Conservation (phyloP, 345 rosid genomes). For the Jatropha curcas region DNA sequence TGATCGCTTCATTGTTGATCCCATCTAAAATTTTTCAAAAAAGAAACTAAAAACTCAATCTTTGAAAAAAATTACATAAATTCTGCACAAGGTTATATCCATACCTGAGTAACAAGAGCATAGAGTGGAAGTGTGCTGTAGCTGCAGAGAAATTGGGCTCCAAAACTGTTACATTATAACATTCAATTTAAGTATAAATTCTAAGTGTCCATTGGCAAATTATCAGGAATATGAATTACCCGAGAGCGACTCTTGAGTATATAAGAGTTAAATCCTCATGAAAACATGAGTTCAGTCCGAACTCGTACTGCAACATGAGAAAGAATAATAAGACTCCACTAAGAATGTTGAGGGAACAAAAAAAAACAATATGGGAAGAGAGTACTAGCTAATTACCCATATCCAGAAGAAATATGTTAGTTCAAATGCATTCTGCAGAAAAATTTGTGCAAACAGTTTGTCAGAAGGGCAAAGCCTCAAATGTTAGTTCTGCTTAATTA, state of each 20-base stretch:
- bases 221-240: constrained; percentile 46
- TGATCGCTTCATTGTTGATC: constrained; percentile 90
- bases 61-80: background rate
- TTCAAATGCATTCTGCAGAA: constrained; percentile 87
- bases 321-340: constrained; percentile 10
- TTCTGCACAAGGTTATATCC: constrained; percentile 33
- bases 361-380: background rate
- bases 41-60: background rate
- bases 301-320: constrained; percentile 71
- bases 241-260: constrained; percentile 50
- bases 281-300: constrained; percentile 80
- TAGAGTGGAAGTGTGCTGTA: constrained; percentile 95
- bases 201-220: too few relatives aligned
- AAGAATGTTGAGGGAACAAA: constrained; percentile 1
- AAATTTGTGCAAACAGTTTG: constrained; percentile 6
- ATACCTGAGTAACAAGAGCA: constrained; percentile 97
- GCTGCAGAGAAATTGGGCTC: constrained; percentile 79
- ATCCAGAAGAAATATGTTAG: constrained; percentile 94
- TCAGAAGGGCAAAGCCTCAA: too few relatives aligned
- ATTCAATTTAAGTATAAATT: background rate
- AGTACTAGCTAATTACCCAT: constrained; percentile 53
- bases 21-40: constrained; percentile 62
- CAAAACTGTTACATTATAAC: constrained; percentile 44
- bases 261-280: constrained; percentile 51
- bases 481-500: too few relatives aligned